phyloP scores from a whole-genome alignment of 352 stramenopile species.

The Lagenidium giganteum region DNA sequence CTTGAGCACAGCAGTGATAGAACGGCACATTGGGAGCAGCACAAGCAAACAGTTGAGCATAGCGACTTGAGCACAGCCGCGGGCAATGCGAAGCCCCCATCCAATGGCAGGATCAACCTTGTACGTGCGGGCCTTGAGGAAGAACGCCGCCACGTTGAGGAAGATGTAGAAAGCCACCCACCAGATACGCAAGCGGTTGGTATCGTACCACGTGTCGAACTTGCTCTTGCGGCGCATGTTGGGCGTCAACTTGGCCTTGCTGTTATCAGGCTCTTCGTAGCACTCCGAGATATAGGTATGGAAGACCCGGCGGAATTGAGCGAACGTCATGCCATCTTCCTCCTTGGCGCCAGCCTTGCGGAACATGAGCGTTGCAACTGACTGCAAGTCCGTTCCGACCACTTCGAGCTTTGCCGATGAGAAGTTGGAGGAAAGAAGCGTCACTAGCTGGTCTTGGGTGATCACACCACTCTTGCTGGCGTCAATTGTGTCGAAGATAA shows the following conservation, averaged over 20 bases:
- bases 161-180: constrained; percentile 73
- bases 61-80: constrained; percentile 62
- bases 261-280: constrained; percentile 45
- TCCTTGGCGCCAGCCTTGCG: constrained; percentile 46
- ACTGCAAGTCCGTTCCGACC: constrained; percentile 63
- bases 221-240: constrained; percentile 39
- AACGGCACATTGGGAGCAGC: constrained; percentile 74
- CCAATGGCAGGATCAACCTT: constrained; percentile 71
- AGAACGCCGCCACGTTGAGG: constrained; percentile 67
- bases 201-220: constrained; percentile 61
- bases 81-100: constrained; percentile 65
- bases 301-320: constrained; percentile 72
- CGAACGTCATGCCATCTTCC: constrained; percentile 70
- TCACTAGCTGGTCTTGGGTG: constrained; percentile 52
- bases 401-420: constrained; percentile 64
- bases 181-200: constrained; percentile 72
- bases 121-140: constrained; percentile 66
- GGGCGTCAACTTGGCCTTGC: constrained; percentile 22
- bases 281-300: constrained; percentile 56
- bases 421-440: constrained; percentile 72
- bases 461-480: constrained; percentile 41
- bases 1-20: constrained; percentile 71
- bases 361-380: constrained; percentile 68
- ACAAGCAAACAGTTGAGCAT: constrained; percentile 80
- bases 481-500: constrained; percentile 84